Conservation (phyloP, 1,284 basidiomycete genomes). For the Fomitopsis pinicola region DNA sequence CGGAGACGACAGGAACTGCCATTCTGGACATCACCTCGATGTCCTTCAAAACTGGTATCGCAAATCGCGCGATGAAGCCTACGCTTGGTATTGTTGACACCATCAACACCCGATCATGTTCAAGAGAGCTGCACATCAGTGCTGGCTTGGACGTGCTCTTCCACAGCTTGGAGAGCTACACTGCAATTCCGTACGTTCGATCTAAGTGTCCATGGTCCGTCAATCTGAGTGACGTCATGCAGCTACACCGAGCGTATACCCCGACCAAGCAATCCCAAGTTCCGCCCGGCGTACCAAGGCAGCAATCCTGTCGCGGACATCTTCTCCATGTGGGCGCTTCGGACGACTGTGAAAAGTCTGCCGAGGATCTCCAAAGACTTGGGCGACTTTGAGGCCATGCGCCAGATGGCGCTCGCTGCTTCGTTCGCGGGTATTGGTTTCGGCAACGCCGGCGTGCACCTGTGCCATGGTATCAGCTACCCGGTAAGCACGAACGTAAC, state of each 20-base stretch:
- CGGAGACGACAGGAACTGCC: slow-evolving; percentile 96
- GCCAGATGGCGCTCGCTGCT: slow-evolving; percentile 90
- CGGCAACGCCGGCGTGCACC: slow-evolving; percentile 91
- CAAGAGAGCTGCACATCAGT: slow-evolving; percentile 79
- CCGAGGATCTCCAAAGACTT: slow-evolving; percentile 83
- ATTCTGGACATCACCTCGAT: slow-evolving; percentile 91
- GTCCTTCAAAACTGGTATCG: slow-evolving; percentile 95
- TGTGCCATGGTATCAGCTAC: slow-evolving; percentile 87
- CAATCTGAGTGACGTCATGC: background rate
- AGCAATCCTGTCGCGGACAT: slow-evolving; percentile 96
- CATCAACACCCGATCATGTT: slow-evolving; percentile 63
- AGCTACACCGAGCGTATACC: slow-evolving; percentile 88
- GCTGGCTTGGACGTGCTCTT: slow-evolving; percentile 92
- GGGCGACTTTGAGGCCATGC: slow-evolving; percentile 79
- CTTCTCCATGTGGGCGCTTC: slow-evolving; percentile 93
- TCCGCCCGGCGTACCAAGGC: slow-evolving; percentile 93
- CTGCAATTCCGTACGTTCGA: slow-evolving; percentile 74
- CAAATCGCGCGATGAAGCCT: slow-evolving; percentile 88
- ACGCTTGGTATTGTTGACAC: slow-evolving; percentile 83
- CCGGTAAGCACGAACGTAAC: slow-evolving; percentile 43
- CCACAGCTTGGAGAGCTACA: slow-evolving; percentile 93
- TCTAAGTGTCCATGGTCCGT: slow-evolving; percentile 28
- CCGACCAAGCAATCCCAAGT: slow-evolving; percentile 85
- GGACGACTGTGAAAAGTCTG: slow-evolving; percentile 87
- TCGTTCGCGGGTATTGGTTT: slow-evolving; percentile 95